These are phyloP conservation scores for Chaetomium tenue DNA, from an alignment of 495 filamentous ascomycete species.

Conservation along the genomic window DNA sequence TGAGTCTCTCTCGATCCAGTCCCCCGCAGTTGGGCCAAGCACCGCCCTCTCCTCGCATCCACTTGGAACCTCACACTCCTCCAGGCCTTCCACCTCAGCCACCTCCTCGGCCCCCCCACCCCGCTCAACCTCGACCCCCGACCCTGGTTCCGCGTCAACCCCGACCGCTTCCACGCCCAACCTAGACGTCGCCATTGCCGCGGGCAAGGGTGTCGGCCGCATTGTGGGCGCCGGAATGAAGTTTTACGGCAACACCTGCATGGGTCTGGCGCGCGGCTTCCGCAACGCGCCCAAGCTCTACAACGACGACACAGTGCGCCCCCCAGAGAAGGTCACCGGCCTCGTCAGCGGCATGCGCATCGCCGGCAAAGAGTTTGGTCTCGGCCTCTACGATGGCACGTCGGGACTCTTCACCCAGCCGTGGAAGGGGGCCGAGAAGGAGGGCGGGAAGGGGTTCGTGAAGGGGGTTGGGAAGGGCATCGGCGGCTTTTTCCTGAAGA, in stretches of 20 bases:
- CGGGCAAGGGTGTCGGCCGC: conserved; percentile 62
- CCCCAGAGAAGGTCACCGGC: conserved; percentile 66
- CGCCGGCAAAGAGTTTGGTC: conserved; percentile 65
- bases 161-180: conserved; percentile 27
- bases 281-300: conserved; percentile 81
- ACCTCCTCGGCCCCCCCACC: not conserved
- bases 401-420: conserved; percentile 73
- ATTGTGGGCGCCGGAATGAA: conserved; percentile 70
- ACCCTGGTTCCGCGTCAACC: not conserved
- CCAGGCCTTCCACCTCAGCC: not conserved
- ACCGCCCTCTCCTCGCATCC: conserved; percentile 8
- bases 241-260: conserved; percentile 75
- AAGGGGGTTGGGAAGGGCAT: conserved; percentile 77
- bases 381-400: conserved; percentile 68
- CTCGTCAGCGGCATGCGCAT: conserved; percentile 64
- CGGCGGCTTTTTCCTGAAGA: conserved; percentile 68
- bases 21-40: conserved; percentile 4
- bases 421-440: conserved; percentile 61
- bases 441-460: conserved; percentile 64
- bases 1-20: not conserved
- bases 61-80: not conserved
- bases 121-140: conserved; percentile 18
- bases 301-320: conserved; percentile 69
- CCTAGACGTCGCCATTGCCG: conserved; percentile 57
- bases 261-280: conserved; percentile 77